Base-by-base conservation (phyloP, 805 yeast species). In the Starmerella bombi region DNA sequence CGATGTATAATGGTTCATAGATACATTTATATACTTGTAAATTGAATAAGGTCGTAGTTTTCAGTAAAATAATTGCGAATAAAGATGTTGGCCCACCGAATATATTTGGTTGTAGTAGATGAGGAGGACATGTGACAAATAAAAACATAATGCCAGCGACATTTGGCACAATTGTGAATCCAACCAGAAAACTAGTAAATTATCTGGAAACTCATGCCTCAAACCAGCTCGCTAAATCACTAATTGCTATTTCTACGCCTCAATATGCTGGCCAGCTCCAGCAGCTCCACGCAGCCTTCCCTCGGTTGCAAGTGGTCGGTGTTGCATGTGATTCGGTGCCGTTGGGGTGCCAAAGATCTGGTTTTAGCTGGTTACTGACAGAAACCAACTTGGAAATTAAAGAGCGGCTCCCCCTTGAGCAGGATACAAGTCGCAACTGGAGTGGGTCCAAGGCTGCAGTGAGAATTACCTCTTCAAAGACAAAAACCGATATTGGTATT, bases 211-310 rank as follows among this genome's bases (percentile, higher is more conserved):
- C 48, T 33, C 50, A 43, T 30, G 50, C 53, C 17, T 34, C 49
- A 14, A 48, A 50, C 41, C 15, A 25, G 5, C 41, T 44, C 18
- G 52, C 48, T 21, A 35, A 41, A 31, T 48, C 61, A 2, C 29
- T 59, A 15, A 32, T 62, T 2, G 49, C 58, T 3, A 54, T 60
- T 4, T 56, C 54, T 5, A 59, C 66, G 15, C 63, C 65, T 10
- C 54, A 55, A 36, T 49, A 58, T 27, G 60, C 65, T 12, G 25
- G 41, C 8, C 56, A 58, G 32, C 43, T 62, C 31, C 29, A 34
- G 16, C 30, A 19, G 1, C 40, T 53, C 14, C 44, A 49, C 19
- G 14, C 28, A 15, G 41, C 38, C 18, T 45, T 47, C 36, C 52
- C 53, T 4, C 32, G 35, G n/a, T 37, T 51, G 16, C 58, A 57